phyloP scores from a whole-genome alignment of 768 basidiomycete genomes.

The Leccinum longicurvipes region DNA sequence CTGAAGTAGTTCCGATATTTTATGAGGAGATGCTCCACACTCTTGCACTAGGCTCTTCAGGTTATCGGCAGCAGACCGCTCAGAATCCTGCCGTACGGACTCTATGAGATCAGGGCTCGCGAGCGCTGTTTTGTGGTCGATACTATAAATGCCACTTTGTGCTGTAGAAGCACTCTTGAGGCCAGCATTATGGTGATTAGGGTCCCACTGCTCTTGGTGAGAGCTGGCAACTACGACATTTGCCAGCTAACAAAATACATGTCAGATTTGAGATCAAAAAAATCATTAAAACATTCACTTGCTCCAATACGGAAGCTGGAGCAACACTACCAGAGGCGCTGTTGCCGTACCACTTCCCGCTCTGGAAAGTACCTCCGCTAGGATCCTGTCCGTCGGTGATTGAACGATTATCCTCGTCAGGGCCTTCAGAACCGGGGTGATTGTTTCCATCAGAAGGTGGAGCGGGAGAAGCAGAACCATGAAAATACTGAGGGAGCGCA shows the following conservation, averaged over 20 bases:
- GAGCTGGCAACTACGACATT: slow-evolving; percentile 47
- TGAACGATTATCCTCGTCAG: slow-evolving; percentile 68
- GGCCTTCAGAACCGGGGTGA: slow-evolving; percentile 47
- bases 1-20: slow-evolving; percentile 83
- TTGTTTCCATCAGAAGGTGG: slow-evolving; percentile 34
- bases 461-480: slow-evolving; percentile 36
- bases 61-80: slow-evolving; percentile 70
- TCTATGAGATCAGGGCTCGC: slow-evolving; percentile 36
- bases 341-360: slow-evolving; percentile 83
- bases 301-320: slow-evolving; percentile 73
- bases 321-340: slow-evolving; percentile 83
- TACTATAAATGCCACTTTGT: slow-evolving; percentile 24
- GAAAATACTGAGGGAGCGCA: slow-evolving; percentile 73
- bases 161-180: slow-evolving; percentile 7
- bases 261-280: slow-evolving; percentile 21
- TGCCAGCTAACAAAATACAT: slow-evolving; percentile 41
- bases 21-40: slow-evolving; percentile 88
- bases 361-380: slow-evolving; percentile 72
- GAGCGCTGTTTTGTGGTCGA: slow-evolving; percentile 28
- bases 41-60: slow-evolving; percentile 84
- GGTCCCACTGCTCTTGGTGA: slow-evolving; percentile 29
- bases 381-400: slow-evolving; percentile 76
- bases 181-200: slow-evolving; percentile 12
- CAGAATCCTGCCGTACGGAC: slow-evolving; percentile 40
- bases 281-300: slow-evolving; percentile 45